Evolutionary conservation across 805 yeast species (phyloP).

Genomic region (Candida golubevii): DNA sequence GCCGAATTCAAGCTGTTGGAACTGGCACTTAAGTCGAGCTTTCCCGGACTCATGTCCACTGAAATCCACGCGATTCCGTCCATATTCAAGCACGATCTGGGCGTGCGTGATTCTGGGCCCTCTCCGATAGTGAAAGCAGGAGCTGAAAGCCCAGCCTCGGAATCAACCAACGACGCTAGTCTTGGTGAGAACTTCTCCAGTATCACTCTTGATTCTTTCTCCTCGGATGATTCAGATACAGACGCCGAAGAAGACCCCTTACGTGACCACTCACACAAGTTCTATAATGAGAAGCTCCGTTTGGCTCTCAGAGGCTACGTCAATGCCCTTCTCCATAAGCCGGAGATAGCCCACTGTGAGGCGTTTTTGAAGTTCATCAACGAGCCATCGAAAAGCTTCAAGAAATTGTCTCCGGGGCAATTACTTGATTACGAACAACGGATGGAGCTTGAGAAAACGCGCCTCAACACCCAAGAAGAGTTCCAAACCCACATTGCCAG

Average conservation of each 20-base stretch:
- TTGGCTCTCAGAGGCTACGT: constrained; percentile 75
- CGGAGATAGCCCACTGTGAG: constrained; percentile 51
- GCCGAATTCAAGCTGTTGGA: constrained; percentile 62
- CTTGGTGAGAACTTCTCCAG: background rate
- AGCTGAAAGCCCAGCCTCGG: background rate
- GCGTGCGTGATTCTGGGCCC: constrained; percentile 17
- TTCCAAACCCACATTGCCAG: constrained; percentile 69
- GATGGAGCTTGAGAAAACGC: constrained; percentile 52
- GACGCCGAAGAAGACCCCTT: background rate
- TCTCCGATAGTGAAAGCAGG: background rate
- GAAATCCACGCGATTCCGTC: constrained; percentile 56
- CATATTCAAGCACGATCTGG: constrained; percentile 42
- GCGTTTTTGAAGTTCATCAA: constrained; percentile 28
- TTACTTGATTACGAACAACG: constrained; percentile 55
- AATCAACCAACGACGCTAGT: background rate
- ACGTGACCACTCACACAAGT: constrained; percentile 11
- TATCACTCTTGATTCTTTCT: background rate
- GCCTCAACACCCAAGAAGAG: constrained; percentile 56
- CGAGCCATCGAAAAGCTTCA: constrained; percentile 23
- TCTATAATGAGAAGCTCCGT: constrained; percentile 73
- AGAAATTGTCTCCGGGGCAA: constrained; percentile 39
- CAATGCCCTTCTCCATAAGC: constrained; percentile 45
- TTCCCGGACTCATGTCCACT: constrained; percentile 59
- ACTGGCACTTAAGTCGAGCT: constrained; percentile 44
- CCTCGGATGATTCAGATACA: background rate